Conservation (phyloP, 2,329 filamentous ascomycete genomes). For the Penicillium brevicompactum region DNA sequence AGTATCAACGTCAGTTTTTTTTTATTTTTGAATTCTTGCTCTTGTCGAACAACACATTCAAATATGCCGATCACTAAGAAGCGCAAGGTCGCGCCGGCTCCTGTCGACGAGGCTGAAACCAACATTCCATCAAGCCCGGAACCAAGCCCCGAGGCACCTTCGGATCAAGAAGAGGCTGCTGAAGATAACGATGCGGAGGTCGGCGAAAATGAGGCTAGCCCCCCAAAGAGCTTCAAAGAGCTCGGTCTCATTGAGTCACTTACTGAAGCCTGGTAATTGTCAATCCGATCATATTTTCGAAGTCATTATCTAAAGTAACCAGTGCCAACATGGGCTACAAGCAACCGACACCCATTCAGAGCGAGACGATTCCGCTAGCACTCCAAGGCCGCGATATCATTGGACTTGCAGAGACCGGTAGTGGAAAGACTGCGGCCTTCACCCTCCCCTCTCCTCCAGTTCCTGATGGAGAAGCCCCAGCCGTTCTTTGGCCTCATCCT, state of each 20-base stretch:
- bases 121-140: constrained; percentile 26
- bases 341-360: constrained; percentile 84
- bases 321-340: constrained; percentile 74
- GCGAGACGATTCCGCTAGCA: constrained; percentile 78
- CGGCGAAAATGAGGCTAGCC: constrained; percentile 2
- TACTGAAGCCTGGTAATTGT: constrained; percentile 76
- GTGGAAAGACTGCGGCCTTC: constrained; percentile 94
- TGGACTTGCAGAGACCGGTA: constrained; percentile 91
- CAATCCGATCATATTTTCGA: not conserved
- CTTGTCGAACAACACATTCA: constrained; percentile 1
- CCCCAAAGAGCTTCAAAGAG: constrained; percentile 54
- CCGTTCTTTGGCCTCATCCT: constrained; percentile 85
- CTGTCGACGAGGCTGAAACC: constrained; percentile 14
- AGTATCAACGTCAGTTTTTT: not conserved
- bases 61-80: constrained; percentile 45
- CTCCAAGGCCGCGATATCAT: constrained; percentile 84
- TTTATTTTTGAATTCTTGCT: constrained; percentile 6
- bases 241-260: constrained; percentile 79
- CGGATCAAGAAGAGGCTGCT: constrained; percentile 10
- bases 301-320: not conserved
- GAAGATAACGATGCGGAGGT: constrained; percentile 8
- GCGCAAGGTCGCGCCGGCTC: constrained; percentile 38
- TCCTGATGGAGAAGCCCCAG: constrained; percentile 84
- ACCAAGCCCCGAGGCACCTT: constrained; percentile 8
- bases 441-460: constrained; percentile 82